Evolutionary conservation across 2,329 filamentous ascomycete genomes (phyloP).

Genomic region (Paecilomyces variotii): DNA sequence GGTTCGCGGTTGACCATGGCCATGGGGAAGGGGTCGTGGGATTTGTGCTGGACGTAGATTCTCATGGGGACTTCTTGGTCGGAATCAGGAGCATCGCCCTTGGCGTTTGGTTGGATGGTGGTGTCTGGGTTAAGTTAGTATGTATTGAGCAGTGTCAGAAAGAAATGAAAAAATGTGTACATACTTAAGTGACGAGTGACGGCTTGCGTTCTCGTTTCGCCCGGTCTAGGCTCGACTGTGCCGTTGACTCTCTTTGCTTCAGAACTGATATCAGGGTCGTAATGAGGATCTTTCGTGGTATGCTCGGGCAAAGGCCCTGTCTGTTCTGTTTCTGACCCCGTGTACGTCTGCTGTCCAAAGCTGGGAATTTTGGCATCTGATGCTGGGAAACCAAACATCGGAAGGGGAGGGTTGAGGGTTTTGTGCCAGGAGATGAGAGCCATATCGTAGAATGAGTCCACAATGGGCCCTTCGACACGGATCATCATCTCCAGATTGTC

Average conservation of each 20-base stretch:
- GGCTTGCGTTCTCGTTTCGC: slow-evolving; percentile 50
- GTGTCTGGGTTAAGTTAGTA: slow-evolving; percentile 34
- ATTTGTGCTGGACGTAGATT: slow-evolving; percentile 53
- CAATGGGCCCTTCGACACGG: slow-evolving; percentile 67
- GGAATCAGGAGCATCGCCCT: slow-evolving; percentile 48
- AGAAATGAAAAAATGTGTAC: not conserved
- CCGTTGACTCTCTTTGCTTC: slow-evolving; percentile 58
- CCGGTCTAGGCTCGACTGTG: slow-evolving; percentile 41
- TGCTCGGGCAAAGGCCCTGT: slow-evolving; percentile 44
- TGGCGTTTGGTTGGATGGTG: slow-evolving; percentile 45
- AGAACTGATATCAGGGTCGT: slow-evolving; percentile 52
- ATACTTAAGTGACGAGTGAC: slow-evolving; percentile 57
- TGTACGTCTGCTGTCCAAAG: slow-evolving; percentile 6
- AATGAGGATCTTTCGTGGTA: slow-evolving; percentile 52
- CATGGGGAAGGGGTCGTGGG: slow-evolving; percentile 56
- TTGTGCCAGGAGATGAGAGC: slow-evolving; percentile 66
- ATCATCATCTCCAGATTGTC: slow-evolving; percentile 77
- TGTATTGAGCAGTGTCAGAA: not conserved
- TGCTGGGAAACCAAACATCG: slow-evolving; percentile 47
- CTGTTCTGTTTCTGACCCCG: slow-evolving; percentile 7
- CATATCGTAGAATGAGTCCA: slow-evolving; percentile 68
- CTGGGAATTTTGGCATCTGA: slow-evolving; percentile 17
- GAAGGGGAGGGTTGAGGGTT: slow-evolving; percentile 51
- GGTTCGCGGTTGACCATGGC: slow-evolving; percentile 63
- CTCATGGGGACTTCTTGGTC: slow-evolving; percentile 51